A percentile compares a stretch with the other conserved stretches of the same genome.
These are phyloP conservation scores for Agaricales sp. DNA, from an alignment of 1,284 basidiomycete genomes.

Conservation along the genomic window DNA sequence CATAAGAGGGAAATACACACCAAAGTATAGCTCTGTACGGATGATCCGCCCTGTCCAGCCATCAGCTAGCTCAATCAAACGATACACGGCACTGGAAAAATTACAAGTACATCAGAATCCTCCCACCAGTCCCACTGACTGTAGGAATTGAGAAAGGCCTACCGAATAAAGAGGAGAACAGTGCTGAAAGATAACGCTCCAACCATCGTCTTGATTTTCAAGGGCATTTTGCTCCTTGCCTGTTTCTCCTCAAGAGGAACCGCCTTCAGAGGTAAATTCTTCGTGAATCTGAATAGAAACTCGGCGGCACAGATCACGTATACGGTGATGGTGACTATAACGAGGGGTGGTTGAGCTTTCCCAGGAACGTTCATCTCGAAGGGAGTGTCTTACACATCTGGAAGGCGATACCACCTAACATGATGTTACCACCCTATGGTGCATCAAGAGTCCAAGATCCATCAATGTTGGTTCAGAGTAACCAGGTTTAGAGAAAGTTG, in stretches of 20 bases:
- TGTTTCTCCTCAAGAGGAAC: not conserved
- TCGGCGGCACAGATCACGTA: not conserved
- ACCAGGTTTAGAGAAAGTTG: not conserved
- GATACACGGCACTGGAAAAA: not conserved
- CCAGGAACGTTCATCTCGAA: not conserved
- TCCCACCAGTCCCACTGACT: not conserved
- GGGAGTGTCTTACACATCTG: not conserved
- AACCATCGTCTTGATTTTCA: not conserved
- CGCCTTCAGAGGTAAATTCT: not conserved
- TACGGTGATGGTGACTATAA: not conserved
- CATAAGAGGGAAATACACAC: not conserved
- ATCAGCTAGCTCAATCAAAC: not conserved
- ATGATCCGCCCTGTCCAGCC: not conserved
- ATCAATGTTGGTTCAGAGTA: not conserved
- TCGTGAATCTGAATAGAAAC: not conserved
- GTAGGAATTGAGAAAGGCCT: not conserved
- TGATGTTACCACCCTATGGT: not conserved
- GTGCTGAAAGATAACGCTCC: not conserved
- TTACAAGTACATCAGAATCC: not conserved
- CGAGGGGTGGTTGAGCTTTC: not conserved
- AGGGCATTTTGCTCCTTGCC: not conserved
- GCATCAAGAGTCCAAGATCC: not conserved
- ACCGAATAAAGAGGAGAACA: not conserved
- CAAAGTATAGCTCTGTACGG: not conserved
- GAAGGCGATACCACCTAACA: not conserved